Percentiles rank a stretch among this genome's conserved stretches.
These are phyloP conservation scores for Leccinum olivaceopallidum DNA, from an alignment of 768 basidiomycete genomes.

Conservation along the genomic window DNA sequence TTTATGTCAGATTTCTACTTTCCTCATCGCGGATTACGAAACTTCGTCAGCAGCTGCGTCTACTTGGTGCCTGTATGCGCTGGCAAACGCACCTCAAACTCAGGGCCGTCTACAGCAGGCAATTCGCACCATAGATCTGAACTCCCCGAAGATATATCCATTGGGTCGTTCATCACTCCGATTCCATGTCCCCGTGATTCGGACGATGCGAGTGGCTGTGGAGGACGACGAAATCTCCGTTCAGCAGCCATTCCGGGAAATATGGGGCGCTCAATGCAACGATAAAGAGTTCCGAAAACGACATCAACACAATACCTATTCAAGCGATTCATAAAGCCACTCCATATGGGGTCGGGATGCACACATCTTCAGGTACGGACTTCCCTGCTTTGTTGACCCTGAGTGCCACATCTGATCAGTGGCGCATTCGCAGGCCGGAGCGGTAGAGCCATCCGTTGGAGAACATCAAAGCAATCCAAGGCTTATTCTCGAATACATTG, in stretches of 20 bases:
- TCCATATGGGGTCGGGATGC: conserved; percentile 69
- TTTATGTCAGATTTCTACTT: conserved; percentile 63
- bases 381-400: conserved; percentile 25
- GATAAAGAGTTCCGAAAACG: conserved; percentile 46
- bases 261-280: conserved; percentile 30
- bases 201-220: conserved; percentile 55
- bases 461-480: conserved; percentile 42
- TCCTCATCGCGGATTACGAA: conserved; percentile 67
- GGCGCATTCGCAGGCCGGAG: conserved; percentile 44
- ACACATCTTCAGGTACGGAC: conserved; percentile 51
- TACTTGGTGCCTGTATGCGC: conserved; percentile 62
- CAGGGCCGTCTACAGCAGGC: conserved; percentile 51
- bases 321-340: conserved; percentile 55
- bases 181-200: conserved; percentile 56
- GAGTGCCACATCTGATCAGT: conserved; percentile 22
- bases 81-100: conserved; percentile 45
- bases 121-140: conserved; percentile 32
- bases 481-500: conserved; percentile 52
- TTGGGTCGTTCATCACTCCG: conserved; percentile 56
- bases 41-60: conserved; percentile 53
- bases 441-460: conserved; percentile 47
- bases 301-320: conserved; percentile 61
- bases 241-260: conserved; percentile 31
- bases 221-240: conserved; percentile 56
- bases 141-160: conserved; percentile 29